phyloP scores from a whole-genome alignment of 257 asterid species.

The Ophiorrhiza pumila region DNA sequence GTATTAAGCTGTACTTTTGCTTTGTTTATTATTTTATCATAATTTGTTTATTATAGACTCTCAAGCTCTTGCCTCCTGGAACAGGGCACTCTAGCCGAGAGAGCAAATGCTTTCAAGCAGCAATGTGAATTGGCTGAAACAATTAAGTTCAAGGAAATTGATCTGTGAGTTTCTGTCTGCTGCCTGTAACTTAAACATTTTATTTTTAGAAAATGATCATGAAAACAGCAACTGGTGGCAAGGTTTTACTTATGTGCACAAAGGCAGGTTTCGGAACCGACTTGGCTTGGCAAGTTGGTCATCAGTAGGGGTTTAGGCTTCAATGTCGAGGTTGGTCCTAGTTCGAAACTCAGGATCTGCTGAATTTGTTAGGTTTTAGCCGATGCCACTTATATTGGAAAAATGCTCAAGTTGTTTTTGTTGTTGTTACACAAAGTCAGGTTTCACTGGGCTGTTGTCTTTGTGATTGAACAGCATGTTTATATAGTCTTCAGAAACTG shows the following conservation, averaged over 20 bases:
- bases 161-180: conserved; percentile 57
- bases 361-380: too few species aligned
- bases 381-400: too few species aligned
- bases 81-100: conserved; percentile 87
- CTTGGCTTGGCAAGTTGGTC: too few species aligned
- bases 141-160: conserved; percentile 95
- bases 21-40: conserved; percentile 11
- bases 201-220: background rate
- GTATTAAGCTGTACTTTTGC: background rate
- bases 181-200: background rate
- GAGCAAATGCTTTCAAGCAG: conserved; percentile 84
- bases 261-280: background rate
- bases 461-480: background rate
- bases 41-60: conserved; percentile 6
- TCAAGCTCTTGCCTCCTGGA: conserved; percentile 18
- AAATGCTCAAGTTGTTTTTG: too few species aligned
- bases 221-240: background rate
- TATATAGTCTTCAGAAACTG: too few species aligned
- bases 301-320: too few species aligned
- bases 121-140: conserved; percentile 86
- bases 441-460: background rate
- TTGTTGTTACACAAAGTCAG: too few species aligned
- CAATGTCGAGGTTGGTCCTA: too few species aligned
- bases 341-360: too few species aligned
- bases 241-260: too few species aligned